A percentile compares a stretch with the other conserved stretches of the same genome.
These are phyloP conservation scores for Nephelium lappaceum DNA, from an alignment of 345 rosid genomes.

Conservation along the genomic window DNA sequence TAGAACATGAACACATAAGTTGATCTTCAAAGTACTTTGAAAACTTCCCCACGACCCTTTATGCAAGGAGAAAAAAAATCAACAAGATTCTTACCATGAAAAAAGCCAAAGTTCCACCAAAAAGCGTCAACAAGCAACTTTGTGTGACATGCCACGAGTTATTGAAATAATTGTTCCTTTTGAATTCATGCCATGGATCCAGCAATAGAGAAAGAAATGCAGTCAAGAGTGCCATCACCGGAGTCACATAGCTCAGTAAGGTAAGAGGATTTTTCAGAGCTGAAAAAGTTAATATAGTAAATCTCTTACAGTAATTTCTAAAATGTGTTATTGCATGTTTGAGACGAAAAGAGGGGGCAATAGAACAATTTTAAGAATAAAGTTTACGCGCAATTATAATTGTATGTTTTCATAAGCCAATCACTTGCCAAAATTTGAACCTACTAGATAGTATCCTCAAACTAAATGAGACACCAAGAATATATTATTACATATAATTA, in stretches of 20 bases:
- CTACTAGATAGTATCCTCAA: neutral
- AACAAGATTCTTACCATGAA: slow-evolving; percentile 65
- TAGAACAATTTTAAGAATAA: neutral
- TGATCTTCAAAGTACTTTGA: neutral
- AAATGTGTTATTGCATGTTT: neutral
- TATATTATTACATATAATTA: neutral
- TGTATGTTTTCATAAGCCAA: neutral
- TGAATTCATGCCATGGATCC: slow-evolving; percentile 95
- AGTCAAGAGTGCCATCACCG: slow-evolving; percentile 86
- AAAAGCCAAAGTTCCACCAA: slow-evolving; percentile 96
- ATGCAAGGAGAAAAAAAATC: neutral
- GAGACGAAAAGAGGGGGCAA: neutral
- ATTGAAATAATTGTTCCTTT: slow-evolving; percentile 68
- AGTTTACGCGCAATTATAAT: neutral
- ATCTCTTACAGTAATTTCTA: slow-evolving; percentile 7
- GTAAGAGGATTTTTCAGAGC: slow-evolving; percentile 92
- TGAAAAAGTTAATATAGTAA: slow-evolving; percentile 29
- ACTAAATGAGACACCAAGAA: neutral
- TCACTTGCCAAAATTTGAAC: neutral
- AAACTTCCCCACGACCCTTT: neutral
- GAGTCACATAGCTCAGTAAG: slow-evolving; percentile 83
- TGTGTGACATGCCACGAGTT: slow-evolving; percentile 72
- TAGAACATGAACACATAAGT: neutral
- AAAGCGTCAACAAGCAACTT: slow-evolving; percentile 90
- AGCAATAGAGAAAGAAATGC: slow-evolving; percentile 77